phyloP scores from a whole-genome alignment of 2,329 filamentous ascomycete genomes.

The Graphiopsis chlorocephala region DNA sequence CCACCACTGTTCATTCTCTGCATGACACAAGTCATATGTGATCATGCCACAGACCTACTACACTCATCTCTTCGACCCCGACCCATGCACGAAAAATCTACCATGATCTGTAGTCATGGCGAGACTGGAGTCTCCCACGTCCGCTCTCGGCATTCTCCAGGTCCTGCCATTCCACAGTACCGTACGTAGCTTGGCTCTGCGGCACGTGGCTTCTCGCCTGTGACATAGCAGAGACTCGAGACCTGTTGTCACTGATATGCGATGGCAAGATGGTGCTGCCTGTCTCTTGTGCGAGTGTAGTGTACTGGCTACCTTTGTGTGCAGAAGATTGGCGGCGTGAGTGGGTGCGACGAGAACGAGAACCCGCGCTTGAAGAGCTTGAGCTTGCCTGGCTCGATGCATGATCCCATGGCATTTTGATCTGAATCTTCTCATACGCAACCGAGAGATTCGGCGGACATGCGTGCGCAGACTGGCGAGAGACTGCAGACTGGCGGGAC shows the following conservation, averaged over 20 bases:
- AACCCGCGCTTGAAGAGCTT: not conserved
- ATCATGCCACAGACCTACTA: not conserved
- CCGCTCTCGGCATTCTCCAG: slow-evolving; percentile 11
- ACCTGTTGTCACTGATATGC: not conserved
- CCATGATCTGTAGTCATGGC: not conserved
- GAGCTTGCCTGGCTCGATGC: not conserved
- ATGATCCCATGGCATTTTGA: slow-evolving; percentile 9
- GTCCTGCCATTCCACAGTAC: slow-evolving; percentile 1
- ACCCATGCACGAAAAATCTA: not conserved
- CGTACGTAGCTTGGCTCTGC: slow-evolving; percentile 9
- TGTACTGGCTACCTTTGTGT: not conserved
- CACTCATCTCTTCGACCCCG: not conserved
- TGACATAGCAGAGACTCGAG: not conserved
- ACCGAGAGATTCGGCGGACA: not conserved
- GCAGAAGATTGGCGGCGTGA: not conserved
- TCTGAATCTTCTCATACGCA: not conserved
- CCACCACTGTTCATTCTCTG: not conserved
- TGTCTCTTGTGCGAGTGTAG: not conserved
- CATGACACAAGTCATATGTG: not conserved
- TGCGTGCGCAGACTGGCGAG: not conserved
- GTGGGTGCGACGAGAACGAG: not conserved
- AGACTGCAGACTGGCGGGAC: not conserved
- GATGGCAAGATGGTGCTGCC: not conserved
- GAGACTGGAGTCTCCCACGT: not conserved
- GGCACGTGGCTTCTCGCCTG: not conserved